Conservation (phyloP, 2,329 filamentous ascomycete genomes). For the Aspergillus novofumigatus region DNA sequence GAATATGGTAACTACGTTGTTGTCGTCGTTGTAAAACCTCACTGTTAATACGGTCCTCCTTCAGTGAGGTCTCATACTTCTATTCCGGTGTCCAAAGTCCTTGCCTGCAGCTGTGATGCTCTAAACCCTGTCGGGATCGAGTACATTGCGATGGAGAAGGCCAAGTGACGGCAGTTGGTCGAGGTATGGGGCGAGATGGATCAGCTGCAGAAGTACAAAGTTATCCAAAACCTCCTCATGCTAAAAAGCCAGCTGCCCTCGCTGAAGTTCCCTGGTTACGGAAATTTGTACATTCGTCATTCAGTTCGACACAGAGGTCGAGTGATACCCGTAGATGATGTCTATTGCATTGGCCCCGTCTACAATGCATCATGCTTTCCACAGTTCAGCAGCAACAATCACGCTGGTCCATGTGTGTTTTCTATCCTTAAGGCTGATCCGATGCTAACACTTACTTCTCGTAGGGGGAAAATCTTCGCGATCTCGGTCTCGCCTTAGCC, state of each 20-base stretch:
- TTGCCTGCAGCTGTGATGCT: constrained; percentile 22
- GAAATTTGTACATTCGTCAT: constrained; percentile 28
- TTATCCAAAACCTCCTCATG: constrained; percentile 25
- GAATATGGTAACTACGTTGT: constrained; percentile 16
- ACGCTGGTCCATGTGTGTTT: constrained; percentile 15
- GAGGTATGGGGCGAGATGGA: constrained; percentile 28
- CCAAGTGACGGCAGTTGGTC: constrained; percentile 23
- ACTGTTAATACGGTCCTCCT: constrained; percentile 10
- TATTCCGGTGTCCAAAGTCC: constrained; percentile 24
- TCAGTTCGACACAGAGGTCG: neutral
- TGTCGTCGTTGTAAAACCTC: too few species aligned
- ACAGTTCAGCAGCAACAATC: neutral
- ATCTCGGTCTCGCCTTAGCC: constrained; percentile 7
- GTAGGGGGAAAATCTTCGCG: constrained; percentile 7
- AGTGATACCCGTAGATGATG: constrained; percentile 7
- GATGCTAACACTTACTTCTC: neutral
- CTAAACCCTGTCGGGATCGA: constrained; percentile 30
- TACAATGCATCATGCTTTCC: constrained; percentile 10
- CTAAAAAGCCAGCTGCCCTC: constrained; percentile 23
- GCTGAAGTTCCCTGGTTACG: constrained; percentile 23
- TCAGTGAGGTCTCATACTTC: constrained; percentile 16
- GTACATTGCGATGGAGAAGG: constrained; percentile 36
- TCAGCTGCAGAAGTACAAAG: constrained; percentile 15
- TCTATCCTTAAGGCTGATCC: neutral
- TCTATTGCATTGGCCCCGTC: constrained; percentile 12